Percentiles rank a stretch among this genome's conserved stretches.
phyloP scores from a whole-genome alignment of 2,329 filamentous ascomycete genomes.

The Ophiostoma australiae region DNA sequence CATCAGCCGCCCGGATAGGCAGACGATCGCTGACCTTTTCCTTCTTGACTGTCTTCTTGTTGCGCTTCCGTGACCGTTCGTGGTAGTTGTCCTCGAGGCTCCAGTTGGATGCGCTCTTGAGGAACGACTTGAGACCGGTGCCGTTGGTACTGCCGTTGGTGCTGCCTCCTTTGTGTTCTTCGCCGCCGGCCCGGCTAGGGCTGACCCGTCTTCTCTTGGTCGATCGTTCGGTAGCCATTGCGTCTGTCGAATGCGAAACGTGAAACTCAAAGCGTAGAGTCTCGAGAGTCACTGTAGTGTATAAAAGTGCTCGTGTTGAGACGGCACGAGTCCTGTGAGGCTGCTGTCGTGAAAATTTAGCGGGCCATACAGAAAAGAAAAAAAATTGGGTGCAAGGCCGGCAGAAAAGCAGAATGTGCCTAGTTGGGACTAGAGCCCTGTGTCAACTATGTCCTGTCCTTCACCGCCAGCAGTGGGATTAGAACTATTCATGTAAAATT shows the following conservation, averaged over 20 bases:
- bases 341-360: conserved; percentile 20
- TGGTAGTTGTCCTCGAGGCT: conserved; percentile 91
- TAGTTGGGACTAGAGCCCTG: conserved; percentile 24
- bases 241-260: background rate
- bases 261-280: too few relatives aligned
- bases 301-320: background rate
- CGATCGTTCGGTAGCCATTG: conserved; percentile 40
- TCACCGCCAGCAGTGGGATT: background rate
- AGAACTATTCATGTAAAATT: background rate
- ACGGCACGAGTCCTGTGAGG: background rate
- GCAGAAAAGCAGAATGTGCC: conserved; percentile 20
- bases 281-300: background rate
- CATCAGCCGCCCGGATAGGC: conserved; percentile 81
- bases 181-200: conserved; percentile 47
- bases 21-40: conserved; percentile 67
- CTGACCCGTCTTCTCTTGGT: conserved; percentile 56
- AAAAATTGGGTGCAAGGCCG: conserved; percentile 19
- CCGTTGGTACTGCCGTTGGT: conserved; percentile 32
- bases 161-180: conserved; percentile 29
- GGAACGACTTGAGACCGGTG: conserved; percentile 59
- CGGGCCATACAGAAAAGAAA: conserved; percentile 21
- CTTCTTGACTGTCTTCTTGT: conserved; percentile 64
- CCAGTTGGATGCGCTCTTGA: conserved; percentile 75
- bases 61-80: conserved; percentile 54
- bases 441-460: background rate